Evolutionary conservation across 495 filamentous ascomycete species (phyloP).

Genomic region (Hypoxylon subgilvum): DNA sequence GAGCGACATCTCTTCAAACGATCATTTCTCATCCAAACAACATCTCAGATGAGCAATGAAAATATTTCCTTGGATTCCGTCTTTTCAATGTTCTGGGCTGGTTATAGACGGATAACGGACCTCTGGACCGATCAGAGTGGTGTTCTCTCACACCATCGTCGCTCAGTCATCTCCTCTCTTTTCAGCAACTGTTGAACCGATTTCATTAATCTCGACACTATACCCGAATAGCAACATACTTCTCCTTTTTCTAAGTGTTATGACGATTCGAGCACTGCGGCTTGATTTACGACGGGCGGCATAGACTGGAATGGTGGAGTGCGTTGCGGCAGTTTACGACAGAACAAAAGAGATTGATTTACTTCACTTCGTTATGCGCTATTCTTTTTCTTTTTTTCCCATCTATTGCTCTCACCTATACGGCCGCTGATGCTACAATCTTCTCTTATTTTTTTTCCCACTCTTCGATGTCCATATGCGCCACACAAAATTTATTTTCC

Average conservation of each 20-base stretch:
- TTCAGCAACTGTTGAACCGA: constrained; percentile 1
- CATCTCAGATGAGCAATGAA: constrained; percentile 27
- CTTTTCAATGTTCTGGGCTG: constrained; percentile 1
- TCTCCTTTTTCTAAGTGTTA: constrained; percentile 18
- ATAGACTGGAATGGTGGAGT: constrained; percentile 33
- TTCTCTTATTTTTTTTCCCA: constrained; percentile 18
- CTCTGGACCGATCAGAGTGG: constrained; percentile 1
- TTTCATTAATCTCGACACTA: constrained; percentile 30
- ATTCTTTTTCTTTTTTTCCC: constrained; percentile 7
- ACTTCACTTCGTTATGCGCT: constrained; percentile 35
- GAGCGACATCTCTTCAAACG: not conserved
- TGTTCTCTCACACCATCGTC: constrained; percentile 2
- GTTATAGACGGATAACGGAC: constrained; percentile 30
- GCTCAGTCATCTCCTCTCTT: constrained; percentile 14
- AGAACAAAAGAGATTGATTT: constrained; percentile 29
- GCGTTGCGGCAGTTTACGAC: constrained; percentile 27
- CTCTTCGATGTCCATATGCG: constrained; percentile 33
- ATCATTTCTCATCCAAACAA: constrained; percentile 14
- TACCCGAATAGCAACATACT: constrained; percentile 27
- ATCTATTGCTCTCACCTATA: constrained; percentile 19
- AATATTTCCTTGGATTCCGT: constrained; percentile 20
- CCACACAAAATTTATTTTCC: constrained; percentile 19
- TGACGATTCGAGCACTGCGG: constrained; percentile 28
- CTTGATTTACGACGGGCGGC: constrained; percentile 33
- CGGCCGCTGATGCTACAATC: constrained; percentile 7